phyloP scores from a whole-genome alignment of 192 early-diverging fungal species.

The Coemansia sp. region DNA sequence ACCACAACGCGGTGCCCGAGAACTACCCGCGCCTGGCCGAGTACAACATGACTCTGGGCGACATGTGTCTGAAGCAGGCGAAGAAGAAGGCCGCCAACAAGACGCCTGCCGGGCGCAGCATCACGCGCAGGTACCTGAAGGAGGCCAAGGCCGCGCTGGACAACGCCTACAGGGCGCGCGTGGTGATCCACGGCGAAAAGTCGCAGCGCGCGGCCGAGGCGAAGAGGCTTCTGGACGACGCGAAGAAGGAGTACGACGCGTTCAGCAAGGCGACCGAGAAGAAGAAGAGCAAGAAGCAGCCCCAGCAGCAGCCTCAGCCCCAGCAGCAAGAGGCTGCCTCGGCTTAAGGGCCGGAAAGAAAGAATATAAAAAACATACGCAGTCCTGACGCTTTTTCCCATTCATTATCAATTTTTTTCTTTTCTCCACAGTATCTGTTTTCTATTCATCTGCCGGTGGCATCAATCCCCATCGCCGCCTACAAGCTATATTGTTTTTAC shows the following conservation, averaged over 20 bases:
- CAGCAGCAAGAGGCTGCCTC: not conserved
- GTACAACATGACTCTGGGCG: constrained; percentile 59
- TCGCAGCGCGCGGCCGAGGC: constrained; percentile 36
- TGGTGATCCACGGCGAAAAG: constrained; percentile 40
- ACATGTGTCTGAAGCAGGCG: constrained; percentile 59
- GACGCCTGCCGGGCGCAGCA: constrained; percentile 46
- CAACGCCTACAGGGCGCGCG: constrained; percentile 22
- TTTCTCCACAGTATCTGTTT: too few relatives aligned
- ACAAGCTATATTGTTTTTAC: too few relatives aligned
- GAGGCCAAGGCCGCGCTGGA: constrained; percentile 46
- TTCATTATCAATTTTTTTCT: too few relatives aligned
- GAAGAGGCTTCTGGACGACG: constrained; percentile 36
- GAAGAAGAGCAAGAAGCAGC: constrained; percentile 47
- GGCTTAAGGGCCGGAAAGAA: not conserved
- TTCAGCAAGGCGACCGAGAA: constrained; percentile 44
- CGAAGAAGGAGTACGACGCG: constrained; percentile 51
- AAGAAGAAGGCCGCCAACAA: constrained; percentile 50
- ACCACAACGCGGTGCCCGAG: constrained; percentile 44
- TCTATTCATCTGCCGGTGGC: too few relatives aligned
- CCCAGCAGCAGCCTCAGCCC: constrained; percentile 2
- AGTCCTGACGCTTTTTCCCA: too few relatives aligned
- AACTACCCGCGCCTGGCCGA: constrained; percentile 65
- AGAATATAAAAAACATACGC: not conserved
- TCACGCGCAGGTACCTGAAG: constrained; percentile 45
- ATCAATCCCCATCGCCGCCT: too few relatives aligned